Evolutionary conservation across 2,329 filamentous ascomycete species (phyloP), one percentile per base, ranked within the genome.

Genomic region (Diaporthe humulicola): DNA sequence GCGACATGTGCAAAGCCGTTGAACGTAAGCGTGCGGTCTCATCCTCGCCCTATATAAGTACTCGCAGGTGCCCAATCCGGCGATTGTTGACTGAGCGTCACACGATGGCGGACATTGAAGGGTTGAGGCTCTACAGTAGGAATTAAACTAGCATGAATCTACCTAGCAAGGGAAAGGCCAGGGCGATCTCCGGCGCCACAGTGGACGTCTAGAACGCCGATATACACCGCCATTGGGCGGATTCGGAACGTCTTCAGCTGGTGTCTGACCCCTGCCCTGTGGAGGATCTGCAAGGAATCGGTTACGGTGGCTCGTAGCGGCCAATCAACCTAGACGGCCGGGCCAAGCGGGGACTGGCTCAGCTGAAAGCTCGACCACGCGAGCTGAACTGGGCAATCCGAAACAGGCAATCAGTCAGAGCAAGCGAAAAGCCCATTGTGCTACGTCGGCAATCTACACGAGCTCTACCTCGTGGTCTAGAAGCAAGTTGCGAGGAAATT

Each of bases 341-440:
- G 70, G 28, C 25, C 25, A 45, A 22, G 36, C 70, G 33, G 45
- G 33, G 28, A 22, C 22, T n/a, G 45, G 57, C 45, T 42, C 70
- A 72, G 70, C 70, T 72, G 70, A 72, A 72, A 72, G 45, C 25
- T 45, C 50, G 57, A 54, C 57, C 42, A 64, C 56, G 36, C 33
- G 42, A 72, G 70, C 57, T 72, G 70, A 72, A 64, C 38, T 30
- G 57, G 64, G 48, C 28, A 48, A 40, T 17, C 45, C 64, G 64
- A 69, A 52, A 69, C 64, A 12, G 48, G 64, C n/a, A 54, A 28
- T 69, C 64, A 54, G 48, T 12, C n/a, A 28, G 22, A 54, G 2
- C 15, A 69, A 40, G 64, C 54, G 48, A 69, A 38, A n/a, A 12
- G 30, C 8, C 33, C n/a, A 28, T 69, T 69, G 64, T 69, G 64